Evolutionary conservation across 345 rosid genomes (phyloP), one percentile per base, ranked within the genome.

Genomic region (Gossypium arboreum): DNA sequence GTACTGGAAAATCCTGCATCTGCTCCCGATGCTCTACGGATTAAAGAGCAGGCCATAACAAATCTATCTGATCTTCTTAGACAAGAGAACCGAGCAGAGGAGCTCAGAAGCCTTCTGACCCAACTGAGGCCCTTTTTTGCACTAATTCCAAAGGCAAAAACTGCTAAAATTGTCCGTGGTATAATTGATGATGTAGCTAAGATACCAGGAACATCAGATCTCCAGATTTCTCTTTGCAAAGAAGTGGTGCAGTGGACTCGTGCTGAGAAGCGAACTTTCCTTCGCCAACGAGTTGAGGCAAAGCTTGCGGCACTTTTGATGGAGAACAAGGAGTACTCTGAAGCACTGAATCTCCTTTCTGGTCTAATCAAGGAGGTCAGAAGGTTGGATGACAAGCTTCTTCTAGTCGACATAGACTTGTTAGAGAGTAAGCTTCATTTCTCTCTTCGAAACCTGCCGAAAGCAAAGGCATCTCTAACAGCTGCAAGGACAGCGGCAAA

Each of bases 401-500:
- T 94, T 43, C 88, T 94, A 9, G 98, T 91, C 51, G 98, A 94
- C 86, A 91, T 94, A 50, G 90, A 94, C 84, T 84, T 94, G 79
- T 79, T 94, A 70, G 98, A 94, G 86, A 93, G 98, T 78, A 91
- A 85, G 84, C 94, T 94, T 34, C 98, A 94, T 81, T 94, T 94
- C 84, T 91, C 99, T 9, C 61, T 94, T 58, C 87, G 97, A 75
- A 94, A 94, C 78, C 92, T 94, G 24, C 98, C 98, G 2, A 94
- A 93, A 80, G 97, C 99, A 20, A 94, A 94, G 82, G 99, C 99
- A 76, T 95, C 99, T 16, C 92, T 94, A 11, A 94, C 98, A 0
- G 98, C 98, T 7, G 98, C 98, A 10, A 87, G 98, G 78, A 94
- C 98, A 20, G 98, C 98, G 22, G 99, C 98, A n/a, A 92, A 93